Evolutionary conservation across 306 rosid genomes (phyloP).

Genomic region (peach (Prunus persica)): DNA sequence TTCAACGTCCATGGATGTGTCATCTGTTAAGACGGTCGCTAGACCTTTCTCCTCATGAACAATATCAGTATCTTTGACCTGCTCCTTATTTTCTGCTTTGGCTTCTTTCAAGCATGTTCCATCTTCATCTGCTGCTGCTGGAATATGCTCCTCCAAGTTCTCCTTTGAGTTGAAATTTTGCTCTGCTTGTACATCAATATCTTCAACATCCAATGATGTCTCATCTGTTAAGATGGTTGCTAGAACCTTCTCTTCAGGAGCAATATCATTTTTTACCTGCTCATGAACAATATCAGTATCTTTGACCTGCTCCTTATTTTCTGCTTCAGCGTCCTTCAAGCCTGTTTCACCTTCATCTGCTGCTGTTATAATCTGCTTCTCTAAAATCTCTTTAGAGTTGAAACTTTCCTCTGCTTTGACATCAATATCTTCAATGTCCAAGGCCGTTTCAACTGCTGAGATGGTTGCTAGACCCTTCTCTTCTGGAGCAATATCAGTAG

Average conservation of each 20-base stretch:
- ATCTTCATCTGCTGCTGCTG: not conserved
- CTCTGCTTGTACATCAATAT: not conserved
- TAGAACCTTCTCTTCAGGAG: not conserved
- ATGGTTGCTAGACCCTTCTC: not conserved
- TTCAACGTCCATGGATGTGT: not conserved
- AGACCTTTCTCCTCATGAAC: not conserved
- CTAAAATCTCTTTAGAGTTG: not conserved
- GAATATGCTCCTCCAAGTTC: conserved; percentile 3
- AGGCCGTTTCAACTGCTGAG: not conserved
- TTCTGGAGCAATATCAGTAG: no score
- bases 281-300: not conserved
- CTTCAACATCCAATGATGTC: not conserved
- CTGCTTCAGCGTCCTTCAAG: no score
- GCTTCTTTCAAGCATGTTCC: conserved; percentile 4
- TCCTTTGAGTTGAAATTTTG: not conserved
- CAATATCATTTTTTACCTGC: not conserved
- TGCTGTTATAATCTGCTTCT: not conserved
- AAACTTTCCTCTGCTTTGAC: not conserved
- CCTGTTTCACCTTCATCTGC: not conserved
- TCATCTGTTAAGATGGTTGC: not conserved
- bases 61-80: not conserved
- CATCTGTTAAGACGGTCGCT: not conserved
- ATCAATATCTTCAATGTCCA: not conserved
- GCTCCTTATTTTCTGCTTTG: not conserved
- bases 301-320: no score